These are phyloP conservation scores for Botrytis paeoniae DNA, from an alignment of 2,329 filamentous ascomycete species.

Conservation along the genomic window DNA sequence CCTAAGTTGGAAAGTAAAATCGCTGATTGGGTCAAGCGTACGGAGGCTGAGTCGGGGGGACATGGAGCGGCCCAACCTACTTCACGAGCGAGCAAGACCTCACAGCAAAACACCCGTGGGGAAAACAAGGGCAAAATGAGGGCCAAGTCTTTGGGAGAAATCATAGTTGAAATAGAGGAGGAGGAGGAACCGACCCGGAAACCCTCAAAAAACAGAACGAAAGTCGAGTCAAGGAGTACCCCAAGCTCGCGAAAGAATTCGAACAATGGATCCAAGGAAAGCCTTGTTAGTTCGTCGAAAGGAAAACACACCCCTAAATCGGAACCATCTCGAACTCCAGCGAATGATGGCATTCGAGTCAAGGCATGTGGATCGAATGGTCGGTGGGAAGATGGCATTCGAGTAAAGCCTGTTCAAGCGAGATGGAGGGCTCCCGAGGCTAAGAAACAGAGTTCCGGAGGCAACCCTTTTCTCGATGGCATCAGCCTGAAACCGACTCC, in stretches of 20 bases:
- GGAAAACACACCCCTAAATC: conserved; percentile 41
- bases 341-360: conserved; percentile 29
- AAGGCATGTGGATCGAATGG: conserved; percentile 29
- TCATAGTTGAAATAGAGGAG: conserved; percentile 17
- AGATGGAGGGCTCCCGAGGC: conserved; percentile 37
- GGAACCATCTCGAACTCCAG: conserved; percentile 37
- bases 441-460: not conserved
- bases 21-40: conserved; percentile 54
- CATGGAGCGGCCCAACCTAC: not conserved
- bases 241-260: conserved; percentile 22
- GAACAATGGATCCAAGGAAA: conserved; percentile 22
- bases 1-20: conserved; percentile 58
- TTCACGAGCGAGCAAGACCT: conserved; percentile 1
- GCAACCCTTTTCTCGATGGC: conserved; percentile 30
- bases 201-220: not conserved
- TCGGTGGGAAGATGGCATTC: conserved; percentile 36
- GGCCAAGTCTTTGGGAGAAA: conserved; percentile 16
- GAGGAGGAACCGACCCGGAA: conserved; percentile 4
- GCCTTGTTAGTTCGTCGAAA: conserved; percentile 11
- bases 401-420: conserved; percentile 32
- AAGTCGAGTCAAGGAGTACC: conserved; percentile 2
- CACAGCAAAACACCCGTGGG: conserved; percentile 14
- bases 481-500: conserved; percentile 34
- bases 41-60: conserved; percentile 17
- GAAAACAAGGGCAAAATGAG: conserved; percentile 14